phyloP scores from a whole-genome alignment of 2,329 filamentous ascomycete genomes.

The Diplodia sapinea region DNA sequence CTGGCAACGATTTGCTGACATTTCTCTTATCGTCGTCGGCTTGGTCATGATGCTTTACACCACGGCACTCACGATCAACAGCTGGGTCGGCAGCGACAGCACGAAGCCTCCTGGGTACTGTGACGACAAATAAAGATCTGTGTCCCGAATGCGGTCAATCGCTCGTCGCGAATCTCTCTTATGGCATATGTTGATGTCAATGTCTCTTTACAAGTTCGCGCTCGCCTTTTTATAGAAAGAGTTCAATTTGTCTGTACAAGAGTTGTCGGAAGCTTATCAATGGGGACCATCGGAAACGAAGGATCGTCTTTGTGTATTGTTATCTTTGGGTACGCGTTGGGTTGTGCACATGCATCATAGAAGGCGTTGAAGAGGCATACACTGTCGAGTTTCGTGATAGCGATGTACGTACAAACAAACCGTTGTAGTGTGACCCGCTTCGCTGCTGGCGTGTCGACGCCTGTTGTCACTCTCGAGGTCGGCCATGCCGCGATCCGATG shows the following conservation, averaged over 20 bases:
- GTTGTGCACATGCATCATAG: slow-evolving; percentile 22
- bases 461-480: background rate
- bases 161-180: background rate
- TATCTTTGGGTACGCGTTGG: background rate
- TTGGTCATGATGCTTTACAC: slow-evolving; percentile 90
- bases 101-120: slow-evolving; percentile 67
- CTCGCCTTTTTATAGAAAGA: slow-evolving; percentile 3
- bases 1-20: slow-evolving; percentile 72
- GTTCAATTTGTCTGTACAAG: background rate
- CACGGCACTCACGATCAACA: slow-evolving; percentile 81
- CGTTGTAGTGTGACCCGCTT: background rate
- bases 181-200: background rate
- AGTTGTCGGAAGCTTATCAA: slow-evolving; percentile 1
- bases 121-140: slow-evolving; percentile 49
- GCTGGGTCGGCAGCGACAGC: slow-evolving; percentile 73
- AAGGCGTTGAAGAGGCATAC: slow-evolving; percentile 23
- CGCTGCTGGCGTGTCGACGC: background rate
- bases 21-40: slow-evolving; percentile 80
- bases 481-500: slow-evolving; percentile 12
- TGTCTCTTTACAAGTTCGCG: background rate
- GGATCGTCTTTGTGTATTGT: background rate
- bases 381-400: background rate
- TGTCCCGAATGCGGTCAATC: background rate
- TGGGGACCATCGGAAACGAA: background rate
- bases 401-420: slow-evolving; percentile 1